Base-by-base conservation (phyloP, 192 early-diverging fungal species). In the Podila verticillata region DNA sequence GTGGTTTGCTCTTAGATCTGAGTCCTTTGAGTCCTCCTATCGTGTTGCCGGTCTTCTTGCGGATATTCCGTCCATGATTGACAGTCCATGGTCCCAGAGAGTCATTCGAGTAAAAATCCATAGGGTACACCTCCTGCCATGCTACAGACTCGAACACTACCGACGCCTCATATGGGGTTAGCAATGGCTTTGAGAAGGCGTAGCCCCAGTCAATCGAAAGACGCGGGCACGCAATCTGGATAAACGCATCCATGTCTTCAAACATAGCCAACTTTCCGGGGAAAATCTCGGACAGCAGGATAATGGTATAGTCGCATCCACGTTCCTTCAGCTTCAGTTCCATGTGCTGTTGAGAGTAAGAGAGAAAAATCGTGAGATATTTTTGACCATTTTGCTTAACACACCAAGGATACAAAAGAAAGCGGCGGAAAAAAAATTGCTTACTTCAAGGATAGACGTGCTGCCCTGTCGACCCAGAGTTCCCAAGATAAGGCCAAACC, bases 181-280 rank as follows among this genome's bases (percentile, higher is more conserved):
- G 82, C 47, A 99, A 81, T 26, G 98, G 97, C 67, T 92, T 95
- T 5, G 91, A 68, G 78, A 97, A 99, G 5, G 96, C 93, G 84
- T 98, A 96, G 1, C 98, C 98, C 98, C 98, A 99, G 82, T 99
- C 98, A 51, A 99, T 99, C 1, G 95, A 97, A 32, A 99, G 86
- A 20, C 98, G 85, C 56, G 98, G 98, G 77, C 98, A 99, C 0
- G 95, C 94, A 58, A 97, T 91, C 80, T 99, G 98, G 58, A 99
- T 92, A 93, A 95, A 92, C 74, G 89, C 92, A 68, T 95, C 93
- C 59, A 96, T 87, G 71, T 96, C 93, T 15, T 88, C 84, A 75
- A 98, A 96, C 86, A 90, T 92, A 19, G 91, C 91, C 57, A 99
- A 88, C 84, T 98, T 98, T 61, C 92, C 87, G 17, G 98, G 95